phyloP scores from a whole-genome alignment of 257 asterid species.

The Echium plantagineum region DNA sequence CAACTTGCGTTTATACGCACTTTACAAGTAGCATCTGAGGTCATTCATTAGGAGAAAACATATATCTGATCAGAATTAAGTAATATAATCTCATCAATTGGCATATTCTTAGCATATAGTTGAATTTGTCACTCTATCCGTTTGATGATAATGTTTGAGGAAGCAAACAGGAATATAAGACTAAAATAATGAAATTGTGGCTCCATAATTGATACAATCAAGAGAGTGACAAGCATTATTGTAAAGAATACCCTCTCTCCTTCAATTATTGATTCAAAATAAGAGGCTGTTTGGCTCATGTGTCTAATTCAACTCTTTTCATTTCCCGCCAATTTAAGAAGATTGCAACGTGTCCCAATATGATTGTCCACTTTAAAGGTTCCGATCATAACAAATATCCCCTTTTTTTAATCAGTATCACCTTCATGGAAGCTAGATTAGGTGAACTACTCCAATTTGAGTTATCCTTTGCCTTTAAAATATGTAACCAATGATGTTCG shows the following conservation, averaged over 20 bases:
- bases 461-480: not conserved
- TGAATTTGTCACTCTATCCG: too few species aligned
- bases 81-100: too few species aligned
- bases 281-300: not conserved
- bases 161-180: too few species aligned
- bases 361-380: constrained; percentile 8
- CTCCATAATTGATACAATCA: not conserved
- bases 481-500: too few species aligned
- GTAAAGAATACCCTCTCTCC: constrained; percentile 1
- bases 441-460: constrained; percentile 14
- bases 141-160: too few species aligned
- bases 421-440: not conserved
- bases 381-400: constrained; percentile 7
- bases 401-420: not conserved
- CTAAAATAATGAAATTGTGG: not conserved
- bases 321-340: constrained; percentile 5
- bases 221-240: not conserved
- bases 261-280: constrained; percentile 16
- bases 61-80: too few species aligned
- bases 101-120: too few species aligned
- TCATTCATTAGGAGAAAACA: too few species aligned
- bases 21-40: too few species aligned
- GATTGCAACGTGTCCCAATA: constrained; percentile 7
- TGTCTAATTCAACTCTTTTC: constrained; percentile 1
- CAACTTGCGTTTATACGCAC: too few species aligned